phyloP scores from a whole-genome alignment of 108 stramenopile genomes.

The Schizochytrium sp. region DNA sequence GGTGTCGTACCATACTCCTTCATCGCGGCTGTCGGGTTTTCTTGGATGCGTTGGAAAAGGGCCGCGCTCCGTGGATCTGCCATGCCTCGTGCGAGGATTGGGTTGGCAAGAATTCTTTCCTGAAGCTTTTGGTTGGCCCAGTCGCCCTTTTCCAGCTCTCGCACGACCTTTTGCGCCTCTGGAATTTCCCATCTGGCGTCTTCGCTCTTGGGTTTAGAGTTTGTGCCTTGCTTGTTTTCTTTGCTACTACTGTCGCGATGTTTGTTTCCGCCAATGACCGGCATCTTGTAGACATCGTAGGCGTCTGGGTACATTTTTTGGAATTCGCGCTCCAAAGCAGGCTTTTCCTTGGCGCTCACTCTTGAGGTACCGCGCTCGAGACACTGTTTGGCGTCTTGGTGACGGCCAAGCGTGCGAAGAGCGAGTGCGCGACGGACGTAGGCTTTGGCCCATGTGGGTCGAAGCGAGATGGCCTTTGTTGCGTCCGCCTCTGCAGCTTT shows the following conservation, averaged over 20 bases:
- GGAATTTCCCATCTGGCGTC: background rate
- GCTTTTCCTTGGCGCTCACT: background rate
- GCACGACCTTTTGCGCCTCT: background rate
- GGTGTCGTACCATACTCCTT: slow-evolving; percentile 8
- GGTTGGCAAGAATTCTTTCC: background rate
- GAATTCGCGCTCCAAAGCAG: background rate
- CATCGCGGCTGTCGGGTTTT: background rate
- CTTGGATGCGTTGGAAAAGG: background rate
- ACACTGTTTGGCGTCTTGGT: background rate
- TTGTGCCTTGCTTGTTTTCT: background rate
- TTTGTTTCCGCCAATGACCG: background rate
- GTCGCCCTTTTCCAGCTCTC: background rate
- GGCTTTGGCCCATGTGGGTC: background rate
- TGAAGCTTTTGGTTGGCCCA: background rate
- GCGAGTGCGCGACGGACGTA: background rate
- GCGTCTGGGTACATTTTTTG: background rate
- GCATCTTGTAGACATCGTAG: slow-evolving; percentile 2
- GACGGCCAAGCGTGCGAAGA: background rate
- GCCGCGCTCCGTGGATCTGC: background rate
- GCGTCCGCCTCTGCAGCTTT: background rate
- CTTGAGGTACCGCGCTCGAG: background rate
- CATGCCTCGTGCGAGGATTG: background rate
- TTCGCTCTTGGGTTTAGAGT: background rate
- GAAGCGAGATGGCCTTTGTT: background rate
- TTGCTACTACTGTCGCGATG: no score